These are phyloP conservation scores for Sugiyamaella chiloensis DNA, from an alignment of 805 yeast species.

Conservation along the genomic window DNA sequence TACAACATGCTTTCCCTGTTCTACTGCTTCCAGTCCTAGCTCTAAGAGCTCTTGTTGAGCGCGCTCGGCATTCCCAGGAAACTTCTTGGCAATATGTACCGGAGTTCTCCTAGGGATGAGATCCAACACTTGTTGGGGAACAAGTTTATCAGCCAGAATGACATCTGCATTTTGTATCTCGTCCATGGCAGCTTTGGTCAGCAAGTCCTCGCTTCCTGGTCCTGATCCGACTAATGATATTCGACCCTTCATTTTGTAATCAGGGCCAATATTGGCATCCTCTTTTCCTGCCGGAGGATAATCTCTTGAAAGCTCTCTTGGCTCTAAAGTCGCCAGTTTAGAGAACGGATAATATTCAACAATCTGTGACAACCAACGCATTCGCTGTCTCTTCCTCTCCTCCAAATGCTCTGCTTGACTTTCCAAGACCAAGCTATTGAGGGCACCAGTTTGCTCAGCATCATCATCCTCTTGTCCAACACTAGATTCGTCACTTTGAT, in stretches of 20 bases:
- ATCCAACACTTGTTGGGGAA: slow-evolving; percentile 81
- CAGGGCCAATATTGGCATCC: background rate
- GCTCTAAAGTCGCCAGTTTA: slow-evolving; percentile 55
- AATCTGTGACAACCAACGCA: slow-evolving; percentile 84
- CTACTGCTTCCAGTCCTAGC: slow-evolving; percentile 64
- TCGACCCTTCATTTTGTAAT: slow-evolving; percentile 41
- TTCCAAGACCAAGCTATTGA: slow-evolving; percentile 63
- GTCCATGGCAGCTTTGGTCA: slow-evolving; percentile 80
- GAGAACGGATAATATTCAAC: slow-evolving; percentile 85
- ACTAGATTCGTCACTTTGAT: slow-evolving; percentile 23
- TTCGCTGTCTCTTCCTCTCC: slow-evolving; percentile 51
- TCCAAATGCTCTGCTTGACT: slow-evolving; percentile 34
- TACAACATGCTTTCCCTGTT: slow-evolving; percentile 72
- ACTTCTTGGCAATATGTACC: slow-evolving; percentile 83
- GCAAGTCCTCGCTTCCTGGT: slow-evolving; percentile 80
- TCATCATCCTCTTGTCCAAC: slow-evolving; percentile 67
- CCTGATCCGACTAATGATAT: slow-evolving; percentile 92
- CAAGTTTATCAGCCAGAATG: slow-evolving; percentile 85
- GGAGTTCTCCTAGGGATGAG: slow-evolving; percentile 75
- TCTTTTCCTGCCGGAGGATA: slow-evolving; percentile 27
- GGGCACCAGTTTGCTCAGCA: slow-evolving; percentile 53
- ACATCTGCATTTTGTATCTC: slow-evolving; percentile 81
- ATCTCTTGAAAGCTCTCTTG: slow-evolving; percentile 53
- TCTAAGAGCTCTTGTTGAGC: slow-evolving; percentile 83
- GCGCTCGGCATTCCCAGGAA: slow-evolving; percentile 93